Conservation (phyloP, 2,329 filamentous ascomycete species). For the Pseudogymnoascus sp. region DNA sequence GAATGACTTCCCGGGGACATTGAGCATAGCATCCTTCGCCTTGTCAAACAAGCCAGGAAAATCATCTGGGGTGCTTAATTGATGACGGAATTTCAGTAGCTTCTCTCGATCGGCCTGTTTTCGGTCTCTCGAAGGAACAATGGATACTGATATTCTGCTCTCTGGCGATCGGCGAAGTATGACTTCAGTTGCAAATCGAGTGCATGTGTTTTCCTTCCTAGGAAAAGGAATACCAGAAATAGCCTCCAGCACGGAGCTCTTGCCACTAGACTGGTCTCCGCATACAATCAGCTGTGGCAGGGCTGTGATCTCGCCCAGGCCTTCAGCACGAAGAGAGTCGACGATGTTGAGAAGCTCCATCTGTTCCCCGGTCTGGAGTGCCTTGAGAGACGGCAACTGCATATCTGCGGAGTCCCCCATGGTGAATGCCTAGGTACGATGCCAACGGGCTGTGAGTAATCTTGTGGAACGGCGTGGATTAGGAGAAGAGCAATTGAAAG, state of each 20-base stretch:
- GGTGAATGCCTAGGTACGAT: not conserved
- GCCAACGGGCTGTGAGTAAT: not conserved
- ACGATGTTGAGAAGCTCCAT: conserved; percentile 47
- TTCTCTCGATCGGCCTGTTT: conserved; percentile 8
- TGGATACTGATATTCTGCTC: conserved; percentile 9
- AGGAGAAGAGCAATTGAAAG: not conserved
- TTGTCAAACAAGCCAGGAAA: conserved; percentile 16
- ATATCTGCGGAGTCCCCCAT: conserved; percentile 11
- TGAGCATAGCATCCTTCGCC: conserved; percentile 16
- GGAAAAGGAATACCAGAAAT: conserved; percentile 33
- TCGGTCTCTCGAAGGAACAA: conserved; percentile 14
- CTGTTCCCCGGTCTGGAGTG: conserved; percentile 36
- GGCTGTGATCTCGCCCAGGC: conserved; percentile 15
- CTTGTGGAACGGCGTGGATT: not conserved
- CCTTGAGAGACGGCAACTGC: conserved; percentile 12
- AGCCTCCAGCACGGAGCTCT: conserved; percentile 28
- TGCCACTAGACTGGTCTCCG: conserved; percentile 34
- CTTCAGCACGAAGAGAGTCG: conserved; percentile 39
- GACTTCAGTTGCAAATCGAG: conserved; percentile 37
- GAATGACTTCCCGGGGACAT: conserved; percentile 19
- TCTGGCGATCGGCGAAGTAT: conserved; percentile 23
- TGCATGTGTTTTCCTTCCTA: conserved; percentile 32
- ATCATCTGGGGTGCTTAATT: conserved; percentile 14
- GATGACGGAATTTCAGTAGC: conserved; percentile 13
- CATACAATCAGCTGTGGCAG: conserved; percentile 38